Evolutionary conservation across 306 rosid species (phyloP).

Genomic region (Prunus persica): Prunus_persica_NCBIv2 NC_034014.1:2749501-2750000

Average conservation of each 20-base stretch:
- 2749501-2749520: constrained; percentile 87
- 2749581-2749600: constrained; percentile 92
- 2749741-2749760: constrained; percentile 42
- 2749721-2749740: constrained; percentile 66
- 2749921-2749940: constrained; percentile 68
- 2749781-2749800: constrained; percentile 72
- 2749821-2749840: constrained; percentile 84
- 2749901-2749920: constrained; percentile 86
- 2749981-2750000: constrained; percentile 83
- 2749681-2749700: constrained; percentile 88
- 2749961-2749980: constrained; percentile 62
- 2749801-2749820: constrained; percentile 86
- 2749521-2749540: constrained; percentile 86
- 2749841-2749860: constrained; percentile 72
- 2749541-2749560: constrained; percentile 83
- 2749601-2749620: constrained; percentile 72
- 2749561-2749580: constrained; percentile 68
- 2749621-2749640: constrained; percentile 81
- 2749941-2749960: constrained; percentile 83
- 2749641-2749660: constrained; percentile 88
- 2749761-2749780: constrained; percentile 61
- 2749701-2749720: constrained; percentile 79
- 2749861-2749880: constrained; percentile 75
- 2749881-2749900: constrained; percentile 90
- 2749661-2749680: constrained; percentile 77